Conservation (phyloP, 2,329 filamentous ascomycete genomes). For the Colletotrichum tropicale region DNA sequence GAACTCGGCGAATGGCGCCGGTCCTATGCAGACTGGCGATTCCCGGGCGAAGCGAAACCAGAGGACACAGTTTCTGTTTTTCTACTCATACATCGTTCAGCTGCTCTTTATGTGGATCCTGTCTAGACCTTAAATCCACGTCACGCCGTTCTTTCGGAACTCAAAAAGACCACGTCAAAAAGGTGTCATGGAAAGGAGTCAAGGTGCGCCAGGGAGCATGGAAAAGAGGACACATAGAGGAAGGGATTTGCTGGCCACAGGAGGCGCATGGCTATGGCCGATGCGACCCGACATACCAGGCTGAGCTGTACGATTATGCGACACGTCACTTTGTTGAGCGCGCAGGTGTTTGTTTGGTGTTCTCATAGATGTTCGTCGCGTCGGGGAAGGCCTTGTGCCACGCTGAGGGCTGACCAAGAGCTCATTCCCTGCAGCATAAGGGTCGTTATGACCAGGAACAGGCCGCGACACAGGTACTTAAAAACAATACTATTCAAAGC, state of each 20-base stretch:
- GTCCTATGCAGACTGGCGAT: constrained; percentile 67
- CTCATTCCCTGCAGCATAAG: not conserved
- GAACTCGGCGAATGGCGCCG: constrained; percentile 67
- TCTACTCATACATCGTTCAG: constrained; percentile 94
- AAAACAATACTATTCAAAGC: not conserved
- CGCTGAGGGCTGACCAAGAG: not conserved
- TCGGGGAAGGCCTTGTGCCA: not conserved
- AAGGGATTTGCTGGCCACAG: not conserved
- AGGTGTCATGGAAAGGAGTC: not conserved
- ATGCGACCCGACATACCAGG: not conserved
- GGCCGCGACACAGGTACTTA: not conserved
- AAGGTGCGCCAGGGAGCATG: not conserved
- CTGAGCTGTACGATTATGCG: constrained; percentile 9
- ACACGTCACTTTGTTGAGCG: not conserved
- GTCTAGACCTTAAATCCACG: constrained; percentile 43
- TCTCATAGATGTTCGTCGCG: not conserved
- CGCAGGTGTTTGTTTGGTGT: not conserved
- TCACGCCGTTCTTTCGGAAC: not conserved
- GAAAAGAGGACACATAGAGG: not conserved
- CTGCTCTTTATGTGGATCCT: constrained; percentile 90
- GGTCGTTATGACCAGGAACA: not conserved
- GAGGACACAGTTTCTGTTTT: constrained; percentile 88
- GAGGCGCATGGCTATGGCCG: not conserved
- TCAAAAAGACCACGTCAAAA: not conserved
- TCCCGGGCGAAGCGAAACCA: constrained; percentile 86